phyloP scores from a whole-genome alignment of 1,139 yeast species.

The Kurtzmaniella quercitrusa region DNA sequence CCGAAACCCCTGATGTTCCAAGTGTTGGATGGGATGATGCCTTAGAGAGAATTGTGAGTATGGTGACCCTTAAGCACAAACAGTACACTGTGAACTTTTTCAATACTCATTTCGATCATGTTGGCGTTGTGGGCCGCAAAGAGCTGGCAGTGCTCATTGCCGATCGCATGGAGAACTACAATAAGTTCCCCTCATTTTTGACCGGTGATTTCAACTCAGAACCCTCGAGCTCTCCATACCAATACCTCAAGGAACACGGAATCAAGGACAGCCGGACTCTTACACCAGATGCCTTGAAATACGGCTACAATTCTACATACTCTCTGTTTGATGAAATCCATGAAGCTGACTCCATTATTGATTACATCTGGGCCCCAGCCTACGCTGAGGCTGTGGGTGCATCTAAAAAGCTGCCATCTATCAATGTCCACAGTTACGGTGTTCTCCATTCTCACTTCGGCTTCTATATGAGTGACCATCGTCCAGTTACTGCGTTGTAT shows the following conservation, averaged over 20 bases:
- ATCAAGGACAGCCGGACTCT: constrained; percentile 30
- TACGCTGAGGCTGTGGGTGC: constrained; percentile 11
- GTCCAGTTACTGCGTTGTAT: constrained; percentile 39
- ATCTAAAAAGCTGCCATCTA: constrained; percentile 9
- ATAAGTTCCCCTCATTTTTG: constrained; percentile 36
- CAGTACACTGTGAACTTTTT: constrained; percentile 34
- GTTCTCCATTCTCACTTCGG: constrained; percentile 40
- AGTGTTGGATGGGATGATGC: constrained; percentile 50
- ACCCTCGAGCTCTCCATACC: constrained; percentile 48
- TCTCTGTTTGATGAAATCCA: constrained; percentile 39
- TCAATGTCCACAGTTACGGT: constrained; percentile 24
- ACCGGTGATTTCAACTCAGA: constrained; percentile 56
- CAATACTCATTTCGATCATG: constrained; percentile 59
- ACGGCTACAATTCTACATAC: constrained; percentile 41
- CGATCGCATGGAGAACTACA: constrained; percentile 33
- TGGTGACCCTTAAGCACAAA: constrained; percentile 26
- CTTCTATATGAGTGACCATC: constrained; percentile 42
- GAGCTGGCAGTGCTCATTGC: constrained; percentile 46
- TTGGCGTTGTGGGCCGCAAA: constrained; percentile 43
- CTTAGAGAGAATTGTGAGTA: constrained; percentile 35
- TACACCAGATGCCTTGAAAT: constrained; percentile 18
- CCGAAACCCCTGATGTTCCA: constrained; percentile 45
- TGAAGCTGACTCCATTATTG: constrained; percentile 34
- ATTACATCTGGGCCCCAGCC: constrained; percentile 43
- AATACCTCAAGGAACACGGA: constrained; percentile 29